Base-by-base conservation (phyloP, 176 grass and related monocot species). In the Oryza rufipogon region DNA sequence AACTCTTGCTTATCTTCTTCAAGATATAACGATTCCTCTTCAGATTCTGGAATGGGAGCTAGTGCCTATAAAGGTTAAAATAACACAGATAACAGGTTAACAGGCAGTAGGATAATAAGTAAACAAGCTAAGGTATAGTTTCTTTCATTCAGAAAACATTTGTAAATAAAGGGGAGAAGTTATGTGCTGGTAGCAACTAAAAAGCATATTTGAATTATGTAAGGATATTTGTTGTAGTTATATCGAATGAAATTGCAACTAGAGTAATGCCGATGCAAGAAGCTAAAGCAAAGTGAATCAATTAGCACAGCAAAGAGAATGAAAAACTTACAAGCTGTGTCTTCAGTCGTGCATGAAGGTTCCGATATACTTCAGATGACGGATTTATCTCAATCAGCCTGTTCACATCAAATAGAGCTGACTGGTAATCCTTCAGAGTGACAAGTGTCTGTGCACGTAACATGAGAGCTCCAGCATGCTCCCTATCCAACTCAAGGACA, bases 331-430 rank as follows among this genome's bases (percentile, higher is more conserved):
- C 96, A n/a, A 96, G 73, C 65, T 99, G 96, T 84, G 96, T 96
- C 84, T 92, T 96, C 85, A 99, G 76, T 51, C 96, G 89, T 4
- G 91, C 89, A 14, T 94, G 93, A 14, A 99, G 87, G 73, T 99
- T 92, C 38, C 52, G 49, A 67, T 99, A 99, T 70, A 99, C 87
- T 68, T 99, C 91, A 81, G 89, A 99, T 2, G 88, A 85, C 42
- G 96, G 96, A 87, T 95, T 99, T 60, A 99, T 89, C 60, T 99
- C 89, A 7, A 99, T 89, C 12, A 99, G 66, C 33, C 91, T 79
- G 81, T 96, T 99, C 70, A 96, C 96, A 85, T 99, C 96, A 79
- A 99, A 99, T 6, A 99, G 91, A 77, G 96, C 96, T 7, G 96
- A 99, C 56, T 96, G 96, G 73, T 99, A 99, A 70, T 99, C 91